Conservation (phyloP, 2,329 filamentous ascomycete genomes). For the Neonectria punicea region DNA sequence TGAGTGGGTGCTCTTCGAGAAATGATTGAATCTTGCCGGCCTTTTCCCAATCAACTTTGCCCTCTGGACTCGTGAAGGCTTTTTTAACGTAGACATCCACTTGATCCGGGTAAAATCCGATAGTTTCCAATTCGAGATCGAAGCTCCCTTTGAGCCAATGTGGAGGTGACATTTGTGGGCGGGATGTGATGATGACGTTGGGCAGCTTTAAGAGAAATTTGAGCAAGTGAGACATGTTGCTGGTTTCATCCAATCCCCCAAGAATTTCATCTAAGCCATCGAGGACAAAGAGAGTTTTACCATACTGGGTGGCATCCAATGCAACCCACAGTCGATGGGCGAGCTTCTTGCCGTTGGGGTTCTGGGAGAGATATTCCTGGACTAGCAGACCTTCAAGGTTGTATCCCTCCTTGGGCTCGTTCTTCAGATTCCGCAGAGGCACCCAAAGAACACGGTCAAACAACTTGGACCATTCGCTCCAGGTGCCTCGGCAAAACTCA, state of each 20-base stretch:
- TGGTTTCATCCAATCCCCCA: slow-evolving; percentile 21
- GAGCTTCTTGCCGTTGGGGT: slow-evolving; percentile 25
- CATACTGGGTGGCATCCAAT: too few species aligned
- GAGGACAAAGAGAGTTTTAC: slow-evolving; percentile 51
- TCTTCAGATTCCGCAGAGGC: slow-evolving; percentile 50
- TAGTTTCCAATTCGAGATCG: slow-evolving; percentile 50
- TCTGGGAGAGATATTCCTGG: slow-evolving; percentile 44
- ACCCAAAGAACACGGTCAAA: slow-evolving; percentile 55
- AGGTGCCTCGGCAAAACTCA: slow-evolving; percentile 42
- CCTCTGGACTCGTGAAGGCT: background rate
- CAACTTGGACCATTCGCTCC: slow-evolving; percentile 29
- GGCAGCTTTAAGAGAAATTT: slow-evolving; percentile 44
- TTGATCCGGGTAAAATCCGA: slow-evolving; percentile 52
- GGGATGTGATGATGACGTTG: slow-evolving; percentile 54
- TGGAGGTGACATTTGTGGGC: slow-evolving; percentile 17
- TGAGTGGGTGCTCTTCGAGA: slow-evolving; percentile 44
- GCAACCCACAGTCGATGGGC: too few species aligned
- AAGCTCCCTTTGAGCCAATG: too few species aligned
- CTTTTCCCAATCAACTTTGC: background rate
- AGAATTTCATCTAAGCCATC: slow-evolving; percentile 57
- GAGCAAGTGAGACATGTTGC: slow-evolving; percentile 39
- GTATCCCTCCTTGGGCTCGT: slow-evolving; percentile 25
- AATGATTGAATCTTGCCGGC: slow-evolving; percentile 45
- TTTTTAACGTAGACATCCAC: slow-evolving; percentile 47
- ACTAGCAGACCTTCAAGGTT: slow-evolving; percentile 39